Base-by-base conservation (phyloP, 805 yeast species). In the Sugiyamaella chiloensis region DNA sequence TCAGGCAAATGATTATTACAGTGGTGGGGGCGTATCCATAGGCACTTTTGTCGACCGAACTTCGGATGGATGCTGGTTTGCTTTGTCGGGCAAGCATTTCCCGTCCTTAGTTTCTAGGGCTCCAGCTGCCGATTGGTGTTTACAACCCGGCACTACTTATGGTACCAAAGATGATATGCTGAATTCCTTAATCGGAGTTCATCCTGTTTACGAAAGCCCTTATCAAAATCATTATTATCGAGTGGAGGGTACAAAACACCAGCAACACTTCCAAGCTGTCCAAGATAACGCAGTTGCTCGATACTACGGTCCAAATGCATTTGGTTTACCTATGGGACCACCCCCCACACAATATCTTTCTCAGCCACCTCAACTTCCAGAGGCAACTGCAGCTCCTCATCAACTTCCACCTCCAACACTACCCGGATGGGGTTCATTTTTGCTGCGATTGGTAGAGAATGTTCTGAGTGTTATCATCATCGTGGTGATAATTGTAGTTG, bases 41-140 rank as follows among this genome's bases (percentile, higher is more conserved):
- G 80, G 83, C 2, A 83, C 91, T 8, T 81, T 81, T 56, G 72
- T 91, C 30, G 87, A 80, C 50, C 74, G 81, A 24, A 79, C 89
- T 0, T 71, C 69, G 24, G 70, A 71, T 40, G 82, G 84, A 5
- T 60, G 63, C 1, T 90, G 96, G 96, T 87, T 78, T 69, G 96
- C 96, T 3, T 73, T 91, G 78, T 85, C 95, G 19, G 85, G 81
- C 55, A 62, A 67, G 20, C 75, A 81, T 55, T 91, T 83, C 61
- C 96, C 96, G 0, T 81, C 95, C 0, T 66, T 91, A 42, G 88
- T 91, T 6, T 78, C 80, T 47, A 78, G 87, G 5, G 93, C 96
- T 0, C 91, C 95, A 0, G 58, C 76, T 1, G 83, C 96, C 0
- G 72, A 76, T 43, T 88, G 83, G 66, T 80, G 76, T 34, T 53